These are phyloP conservation scores for Ballota nigra DNA, from an alignment of 257 asterid species.

Conservation along the genomic window DNA sequence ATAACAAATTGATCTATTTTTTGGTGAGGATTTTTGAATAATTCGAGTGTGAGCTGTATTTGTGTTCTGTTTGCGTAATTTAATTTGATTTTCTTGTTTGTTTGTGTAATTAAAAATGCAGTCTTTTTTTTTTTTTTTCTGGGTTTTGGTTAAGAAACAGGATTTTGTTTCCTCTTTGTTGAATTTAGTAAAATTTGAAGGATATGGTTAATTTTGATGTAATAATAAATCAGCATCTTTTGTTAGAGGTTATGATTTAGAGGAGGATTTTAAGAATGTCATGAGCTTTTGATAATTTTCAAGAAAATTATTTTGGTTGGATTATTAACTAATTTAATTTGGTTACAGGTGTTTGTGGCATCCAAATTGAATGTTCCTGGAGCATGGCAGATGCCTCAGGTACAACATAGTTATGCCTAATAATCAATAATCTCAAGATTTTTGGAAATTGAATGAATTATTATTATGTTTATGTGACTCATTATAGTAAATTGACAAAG, in stretches of 20 bases:
- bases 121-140: neutral
- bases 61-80: neutral
- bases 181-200: neutral
- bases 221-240: too few species aligned
- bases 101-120: slow-evolving; percentile 9
- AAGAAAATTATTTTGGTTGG: neutral
- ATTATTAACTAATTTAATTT: slow-evolving; percentile 18
- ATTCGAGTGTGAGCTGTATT: neutral
- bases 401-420: slow-evolving; percentile 23
- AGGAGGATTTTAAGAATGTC: neutral
- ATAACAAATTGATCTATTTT: slow-evolving; percentile 8
- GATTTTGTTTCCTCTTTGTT: slow-evolving; percentile 8
- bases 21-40: neutral
- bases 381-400: slow-evolving; percentile 99
- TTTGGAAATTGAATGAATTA: neutral
- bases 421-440: neutral
- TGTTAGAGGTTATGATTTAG: neutral
- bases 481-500: too few species aligned
- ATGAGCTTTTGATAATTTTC: neutral
- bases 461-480: neutral
- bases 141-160: neutral
- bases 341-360: slow-evolving; percentile 88
- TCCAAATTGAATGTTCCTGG: slow-evolving; percentile 97
- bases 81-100: slow-evolving; percentile 1
- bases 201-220: neutral